phyloP scores from a whole-genome alignment of 1,139 yeast species.

The Yamadazyma epiphylla region DNA sequence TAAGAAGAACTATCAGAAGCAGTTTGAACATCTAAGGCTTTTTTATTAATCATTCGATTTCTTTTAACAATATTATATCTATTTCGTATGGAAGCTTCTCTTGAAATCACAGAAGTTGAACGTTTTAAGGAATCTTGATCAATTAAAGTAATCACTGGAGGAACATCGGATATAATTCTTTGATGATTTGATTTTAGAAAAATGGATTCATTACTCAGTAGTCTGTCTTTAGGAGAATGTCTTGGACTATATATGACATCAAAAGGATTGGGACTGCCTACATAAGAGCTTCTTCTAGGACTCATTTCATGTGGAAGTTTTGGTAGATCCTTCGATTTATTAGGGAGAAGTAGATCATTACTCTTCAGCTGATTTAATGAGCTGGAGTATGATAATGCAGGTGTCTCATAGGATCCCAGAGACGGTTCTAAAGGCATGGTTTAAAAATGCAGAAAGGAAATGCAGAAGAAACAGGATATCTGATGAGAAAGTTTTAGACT shows the following conservation, averaged over 20 bases:
- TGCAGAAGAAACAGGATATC: too few relatives aligned
- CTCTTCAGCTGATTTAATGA: constrained; percentile 11
- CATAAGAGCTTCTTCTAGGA: too few relatives aligned
- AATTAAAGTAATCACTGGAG: constrained; percentile 27
- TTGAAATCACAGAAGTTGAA: constrained; percentile 29
- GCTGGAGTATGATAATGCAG: constrained; percentile 13
- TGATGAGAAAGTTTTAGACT: too few relatives aligned
- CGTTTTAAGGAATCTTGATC: constrained; percentile 19
- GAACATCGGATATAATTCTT: constrained; percentile 8
- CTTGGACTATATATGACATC: constrained; percentile 15
- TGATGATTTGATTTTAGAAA: constrained; percentile 1
- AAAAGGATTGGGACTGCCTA: constrained; percentile 22
- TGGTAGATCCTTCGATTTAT: too few relatives aligned
- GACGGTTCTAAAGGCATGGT: too few relatives aligned
- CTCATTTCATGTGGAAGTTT: too few relatives aligned
- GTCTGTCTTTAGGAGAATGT: neutral
- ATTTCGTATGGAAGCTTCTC: constrained; percentile 28
- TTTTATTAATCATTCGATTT: constrained; percentile 25
- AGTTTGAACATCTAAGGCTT: constrained; percentile 11
- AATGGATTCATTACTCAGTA: neutral
- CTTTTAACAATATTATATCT: constrained; percentile 27
- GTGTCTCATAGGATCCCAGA: constrained; percentile 13
- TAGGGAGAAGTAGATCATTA: constrained; percentile 6
- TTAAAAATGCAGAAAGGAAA: too few relatives aligned
- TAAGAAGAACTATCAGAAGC: constrained; percentile 5